These are phyloP conservation scores for Apiospora marii DNA, from an alignment of 2,329 filamentous ascomycete genomes.

Conservation along the genomic window DNA sequence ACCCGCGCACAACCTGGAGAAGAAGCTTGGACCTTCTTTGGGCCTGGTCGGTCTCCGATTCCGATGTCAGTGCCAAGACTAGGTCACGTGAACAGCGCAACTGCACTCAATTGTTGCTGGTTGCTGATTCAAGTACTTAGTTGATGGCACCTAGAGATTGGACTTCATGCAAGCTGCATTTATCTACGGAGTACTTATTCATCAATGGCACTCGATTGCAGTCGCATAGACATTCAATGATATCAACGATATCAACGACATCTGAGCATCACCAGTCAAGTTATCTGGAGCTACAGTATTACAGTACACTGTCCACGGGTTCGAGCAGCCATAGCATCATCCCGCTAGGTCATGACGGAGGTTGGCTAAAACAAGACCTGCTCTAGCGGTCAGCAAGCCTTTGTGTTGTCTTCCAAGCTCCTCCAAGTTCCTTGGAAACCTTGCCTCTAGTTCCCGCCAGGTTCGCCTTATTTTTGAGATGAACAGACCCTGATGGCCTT, in stretches of 20 bases:
- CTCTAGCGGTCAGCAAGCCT: conserved; percentile 1
- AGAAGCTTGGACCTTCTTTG: conserved; percentile 19
- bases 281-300: background rate
- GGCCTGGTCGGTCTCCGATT: background rate
- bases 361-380: background rate
- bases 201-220: background rate
- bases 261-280: background rate
- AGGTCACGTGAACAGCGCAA: conserved; percentile 8
- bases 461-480: background rate
- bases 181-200: background rate
- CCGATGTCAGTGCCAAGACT: conserved; percentile 1
- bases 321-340: background rate
- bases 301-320: background rate
- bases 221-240: background rate
- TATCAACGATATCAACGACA: background rate
- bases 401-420: background rate
- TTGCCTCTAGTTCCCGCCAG: background rate
- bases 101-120: background rate
- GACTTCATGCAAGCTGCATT: background rate
- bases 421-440: background rate
- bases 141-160: background rate
- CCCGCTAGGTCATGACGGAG: conserved; percentile 13
- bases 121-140: background rate
- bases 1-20: conserved; percentile 10
- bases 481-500: background rate